Evolutionary conservation across 2,329 filamentous ascomycete species (phyloP).

Genomic region (Aspergillus ochraceus): DNA sequence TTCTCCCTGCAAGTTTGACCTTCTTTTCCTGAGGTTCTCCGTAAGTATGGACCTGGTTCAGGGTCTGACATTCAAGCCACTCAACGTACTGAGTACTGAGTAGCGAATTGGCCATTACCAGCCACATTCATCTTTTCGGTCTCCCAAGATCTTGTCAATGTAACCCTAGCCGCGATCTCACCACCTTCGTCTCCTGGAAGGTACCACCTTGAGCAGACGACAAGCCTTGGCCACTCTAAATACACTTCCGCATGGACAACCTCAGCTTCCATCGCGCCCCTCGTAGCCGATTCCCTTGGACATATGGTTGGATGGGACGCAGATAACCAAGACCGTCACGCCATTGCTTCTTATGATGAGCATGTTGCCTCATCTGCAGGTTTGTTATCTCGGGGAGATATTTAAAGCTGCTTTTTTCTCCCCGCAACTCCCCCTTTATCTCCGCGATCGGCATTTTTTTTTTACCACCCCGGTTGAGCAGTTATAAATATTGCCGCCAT

Average conservation of each 20-base stretch:
- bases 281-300: not conserved
- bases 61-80: not conserved
- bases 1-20: no score
- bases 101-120: not conserved
- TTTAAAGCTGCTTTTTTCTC: not conserved
- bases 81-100: no score
- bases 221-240: not conserved
- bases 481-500: not conserved
- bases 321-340: not conserved
- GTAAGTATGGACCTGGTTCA: not conserved
- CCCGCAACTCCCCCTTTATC: not conserved
- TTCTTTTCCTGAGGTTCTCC: no score
- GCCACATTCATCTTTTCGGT: not conserved
- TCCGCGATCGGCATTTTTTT: not conserved
- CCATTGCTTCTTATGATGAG: not conserved
- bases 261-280: not conserved
- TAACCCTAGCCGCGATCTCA: not conserved
- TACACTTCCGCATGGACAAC: not conserved
- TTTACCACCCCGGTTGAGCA: not conserved
- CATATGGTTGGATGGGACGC: not conserved
- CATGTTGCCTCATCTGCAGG: not conserved
- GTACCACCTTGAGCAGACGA: not conserved
- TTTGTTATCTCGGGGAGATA: not conserved
- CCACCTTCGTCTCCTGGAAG: not conserved
- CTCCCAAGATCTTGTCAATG: conserved; percentile 2